Evolutionary conservation across 768 basidiomycete genomes (phyloP), one percentile per base, ranked within the genome.

Genomic region (Phylloporus sp.): DNA sequence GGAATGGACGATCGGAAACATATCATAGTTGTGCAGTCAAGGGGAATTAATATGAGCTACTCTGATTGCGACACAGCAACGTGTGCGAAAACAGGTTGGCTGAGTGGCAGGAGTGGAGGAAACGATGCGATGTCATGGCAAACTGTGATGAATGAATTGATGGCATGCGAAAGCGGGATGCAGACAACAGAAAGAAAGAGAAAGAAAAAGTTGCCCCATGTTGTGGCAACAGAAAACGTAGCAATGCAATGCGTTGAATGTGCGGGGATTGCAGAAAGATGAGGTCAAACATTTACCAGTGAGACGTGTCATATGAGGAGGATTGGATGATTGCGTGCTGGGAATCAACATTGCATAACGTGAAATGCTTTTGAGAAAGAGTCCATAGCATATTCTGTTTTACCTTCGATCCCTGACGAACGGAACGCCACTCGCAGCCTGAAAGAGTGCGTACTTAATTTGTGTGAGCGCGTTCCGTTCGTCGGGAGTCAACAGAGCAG

Each of bases 371-470:
- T 66, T 60, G 35, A 52, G 55, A 53, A 56, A 54, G n/a, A 23
- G 45, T 52, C 28, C 50, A 34, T 31, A 6, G 24, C 32, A n/a
- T 40, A 27, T 49, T 45, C 35, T 28, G 22, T 16, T 31, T 69
- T 31, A 71, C 54, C 68, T 65, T 42, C 65, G 60, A 6, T 68
- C 56, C 61, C 55, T 70, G 56, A 52, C 73, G 69, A 57, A 72
- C 60, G 51, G 70, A 15, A 72, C 67, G 13, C 69, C 67, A 18
- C 70, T 70, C 29, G 58, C 74, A 32, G 73, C 71, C 55, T 80
- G 78, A 60, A 82, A 82, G 50, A 85, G 70, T 18, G 75, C 76
- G 46, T 66, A 71, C 65, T 81, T 82, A 59, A 84, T 71, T 42
- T 74, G 70, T 18, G 65, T 55, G 38, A 85, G 77, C 24, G 62